Percentiles rank a stretch among this genome's conserved stretches.
These are phyloP conservation scores for Lactarius pseudohatsudake DNA, from an alignment of 768 basidiomycete species.

Conservation along the genomic window DNA sequence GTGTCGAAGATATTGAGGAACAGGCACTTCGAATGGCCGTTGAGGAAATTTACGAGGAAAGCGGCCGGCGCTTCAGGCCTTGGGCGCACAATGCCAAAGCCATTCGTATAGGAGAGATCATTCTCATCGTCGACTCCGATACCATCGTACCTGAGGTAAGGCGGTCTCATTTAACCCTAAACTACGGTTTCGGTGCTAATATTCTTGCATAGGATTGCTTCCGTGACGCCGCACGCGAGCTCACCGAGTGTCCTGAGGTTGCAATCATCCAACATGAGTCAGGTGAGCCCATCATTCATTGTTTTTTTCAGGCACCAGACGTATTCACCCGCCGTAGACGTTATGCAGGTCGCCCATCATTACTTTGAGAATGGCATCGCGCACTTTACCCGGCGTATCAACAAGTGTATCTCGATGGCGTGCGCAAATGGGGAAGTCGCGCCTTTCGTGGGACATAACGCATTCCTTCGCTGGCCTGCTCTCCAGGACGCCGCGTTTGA, in stretches of 20 bases:
- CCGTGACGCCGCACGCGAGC: conserved; percentile 84
- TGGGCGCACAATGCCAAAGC: conserved; percentile 77
- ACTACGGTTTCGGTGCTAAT: not conserved
- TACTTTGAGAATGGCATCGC: conserved; percentile 92
- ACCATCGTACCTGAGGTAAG: conserved; percentile 71
- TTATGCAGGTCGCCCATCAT: conserved; percentile 87
- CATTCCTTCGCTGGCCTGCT: conserved; percentile 87
- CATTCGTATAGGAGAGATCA: conserved; percentile 74
- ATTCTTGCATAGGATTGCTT: conserved; percentile 66
- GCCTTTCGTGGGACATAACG: conserved; percentile 86
- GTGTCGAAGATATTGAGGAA: conserved; percentile 63
- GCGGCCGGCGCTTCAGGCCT: conserved; percentile 58
- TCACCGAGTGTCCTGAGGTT: conserved; percentile 77
- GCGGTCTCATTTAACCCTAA: not conserved
- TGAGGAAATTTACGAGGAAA: conserved; percentile 67
- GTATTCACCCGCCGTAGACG: conserved; percentile 46
- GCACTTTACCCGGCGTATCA: conserved; percentile 85
- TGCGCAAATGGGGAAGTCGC: conserved; percentile 81
- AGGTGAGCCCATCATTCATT: conserved; percentile 39
- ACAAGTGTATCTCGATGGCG: conserved; percentile 76
- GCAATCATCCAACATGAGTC: conserved; percentile 91
- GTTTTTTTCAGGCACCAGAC: not conserved
- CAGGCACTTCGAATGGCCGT: conserved; percentile 69
- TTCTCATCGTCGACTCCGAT: conserved; percentile 82
- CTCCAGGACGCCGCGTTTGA: conserved; percentile 82